phyloP scores from a whole-genome alignment of 2,329 filamentous ascomycete genomes.

The Fusarium sterilihyphosum region DNA sequence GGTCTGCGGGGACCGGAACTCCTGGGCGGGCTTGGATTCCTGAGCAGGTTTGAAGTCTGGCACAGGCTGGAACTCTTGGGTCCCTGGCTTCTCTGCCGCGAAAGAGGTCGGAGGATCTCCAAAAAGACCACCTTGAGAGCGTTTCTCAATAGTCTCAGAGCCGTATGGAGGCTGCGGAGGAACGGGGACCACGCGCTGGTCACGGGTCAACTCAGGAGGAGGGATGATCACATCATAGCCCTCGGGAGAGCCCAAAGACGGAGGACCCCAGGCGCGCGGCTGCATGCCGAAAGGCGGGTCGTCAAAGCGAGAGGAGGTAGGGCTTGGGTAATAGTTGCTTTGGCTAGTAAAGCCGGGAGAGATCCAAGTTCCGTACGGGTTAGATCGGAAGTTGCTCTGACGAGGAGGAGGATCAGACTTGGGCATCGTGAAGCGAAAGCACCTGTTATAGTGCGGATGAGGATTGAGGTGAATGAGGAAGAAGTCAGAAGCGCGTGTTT shows the following conservation, averaged over 20 bases:
- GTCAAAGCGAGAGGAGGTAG: background rate
- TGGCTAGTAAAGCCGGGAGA: background rate
- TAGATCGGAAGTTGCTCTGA: background rate
- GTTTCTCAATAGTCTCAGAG: background rate
- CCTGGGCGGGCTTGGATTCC: background rate
- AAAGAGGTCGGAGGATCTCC: background rate
- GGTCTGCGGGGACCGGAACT: background rate
- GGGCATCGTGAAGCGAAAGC: background rate
- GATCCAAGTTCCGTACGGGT: background rate
- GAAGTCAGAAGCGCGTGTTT: background rate
- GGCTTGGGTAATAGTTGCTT: background rate
- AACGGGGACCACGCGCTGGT: background rate
- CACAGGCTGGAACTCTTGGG: background rate
- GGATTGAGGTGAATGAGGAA: background rate
- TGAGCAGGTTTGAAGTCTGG: background rate
- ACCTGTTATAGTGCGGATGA: no score
- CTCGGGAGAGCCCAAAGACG: background rate
- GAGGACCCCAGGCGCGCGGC: background rate
- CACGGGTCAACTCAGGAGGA: background rate
- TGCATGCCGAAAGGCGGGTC: background rate
- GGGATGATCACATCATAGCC: background rate
- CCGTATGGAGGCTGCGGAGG: background rate
- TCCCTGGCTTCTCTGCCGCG: background rate
- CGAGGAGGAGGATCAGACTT: background rate
- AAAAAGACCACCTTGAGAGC: background rate